Conservation (phyloP, 1,284 basidiomycete genomes). For the Volvariella surrecta region DNA sequence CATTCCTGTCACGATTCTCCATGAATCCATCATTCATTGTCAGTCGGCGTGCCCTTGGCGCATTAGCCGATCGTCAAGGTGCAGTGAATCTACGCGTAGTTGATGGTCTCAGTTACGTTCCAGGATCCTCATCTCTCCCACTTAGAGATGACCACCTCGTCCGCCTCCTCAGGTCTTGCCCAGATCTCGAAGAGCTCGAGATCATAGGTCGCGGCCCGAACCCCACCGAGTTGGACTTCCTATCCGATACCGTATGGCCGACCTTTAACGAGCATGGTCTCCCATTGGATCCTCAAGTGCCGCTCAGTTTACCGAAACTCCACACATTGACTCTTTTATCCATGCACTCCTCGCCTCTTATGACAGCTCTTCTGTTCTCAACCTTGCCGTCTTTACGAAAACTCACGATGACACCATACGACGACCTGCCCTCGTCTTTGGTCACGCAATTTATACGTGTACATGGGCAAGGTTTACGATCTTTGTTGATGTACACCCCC, state of each 20-base stretch:
- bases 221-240: conserved; percentile 34
- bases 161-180: conserved; percentile 46
- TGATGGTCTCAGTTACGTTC: conserved; percentile 52
- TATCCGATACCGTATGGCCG: neutral
- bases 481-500: conserved; percentile 60
- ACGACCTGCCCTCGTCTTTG: conserved; percentile 49
- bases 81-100: conserved; percentile 46
- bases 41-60: conserved; percentile 48
- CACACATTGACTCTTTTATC: conserved; percentile 59
- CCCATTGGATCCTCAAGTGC: conserved; percentile 22
- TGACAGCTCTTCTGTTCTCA: conserved; percentile 51
- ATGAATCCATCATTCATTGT: conserved; percentile 55
- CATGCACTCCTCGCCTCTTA: conserved; percentile 56
- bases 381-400: conserved; percentile 59
- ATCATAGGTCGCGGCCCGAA: conserved; percentile 54
- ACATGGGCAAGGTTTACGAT: conserved; percentile 55
- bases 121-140: conserved; percentile 18
- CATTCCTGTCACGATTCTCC: conserved; percentile 53
- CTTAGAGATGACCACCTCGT: conserved; percentile 41
- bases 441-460: conserved; percentile 51
- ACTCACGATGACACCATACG: conserved; percentile 68
- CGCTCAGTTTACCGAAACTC: conserved; percentile 50
- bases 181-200: conserved; percentile 58
- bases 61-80: conserved; percentile 48
- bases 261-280: conserved; percentile 18